Base-by-base conservation (phyloP, 805 yeast genomes). In the Danielia oregonensis region DNA sequence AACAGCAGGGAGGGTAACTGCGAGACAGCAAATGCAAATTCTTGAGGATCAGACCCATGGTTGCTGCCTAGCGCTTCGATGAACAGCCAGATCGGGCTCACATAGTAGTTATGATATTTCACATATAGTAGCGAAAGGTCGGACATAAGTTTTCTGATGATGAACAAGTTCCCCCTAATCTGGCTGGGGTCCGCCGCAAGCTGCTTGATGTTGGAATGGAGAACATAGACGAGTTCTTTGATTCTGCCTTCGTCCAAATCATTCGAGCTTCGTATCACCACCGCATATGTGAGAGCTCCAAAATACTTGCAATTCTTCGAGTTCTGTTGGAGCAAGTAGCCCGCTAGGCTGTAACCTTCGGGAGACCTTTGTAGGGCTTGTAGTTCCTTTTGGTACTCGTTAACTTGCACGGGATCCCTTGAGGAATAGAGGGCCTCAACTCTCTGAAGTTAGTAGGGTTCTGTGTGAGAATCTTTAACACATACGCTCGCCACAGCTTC, bases 201-300 rank as follows among this genome's bases (percentile, higher is more conserved):
- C 9, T 30, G 36, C 11, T 24, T 33, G 21, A 42, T 32, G 17
- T 40, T 37, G 10, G 25, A 32, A 7, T 30, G 19, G 17, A 17
- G 19, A 22, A 24, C 12, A 3, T 24, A 29, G 13, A 33, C 11
- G 6, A 16, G 7, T 12, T 12, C 17, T 19, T 17, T 5, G 25
- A 9, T 11, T 12, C 12, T 11, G 15, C 7, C 12, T 11, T 15
- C 10, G 8, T 26, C 10, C 37, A 32, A 17, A 37, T 32, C n/a
- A 1, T 23, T 17, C 0, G 40, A 32, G 13, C 44, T 51, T 39
- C 74, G 76, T 28, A 82, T 56, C 43, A 71, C 65, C 4, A 86
- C 93, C 0, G 86, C 73, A 39, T 76, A 78, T 0, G 95, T 86
- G 37, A 84, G 68, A 0, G 94, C 95, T 0, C 95, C 96, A 49